Evolutionary conservation across 306 rosid genomes (phyloP).

Genomic region (Fragaria vesca): DNA sequence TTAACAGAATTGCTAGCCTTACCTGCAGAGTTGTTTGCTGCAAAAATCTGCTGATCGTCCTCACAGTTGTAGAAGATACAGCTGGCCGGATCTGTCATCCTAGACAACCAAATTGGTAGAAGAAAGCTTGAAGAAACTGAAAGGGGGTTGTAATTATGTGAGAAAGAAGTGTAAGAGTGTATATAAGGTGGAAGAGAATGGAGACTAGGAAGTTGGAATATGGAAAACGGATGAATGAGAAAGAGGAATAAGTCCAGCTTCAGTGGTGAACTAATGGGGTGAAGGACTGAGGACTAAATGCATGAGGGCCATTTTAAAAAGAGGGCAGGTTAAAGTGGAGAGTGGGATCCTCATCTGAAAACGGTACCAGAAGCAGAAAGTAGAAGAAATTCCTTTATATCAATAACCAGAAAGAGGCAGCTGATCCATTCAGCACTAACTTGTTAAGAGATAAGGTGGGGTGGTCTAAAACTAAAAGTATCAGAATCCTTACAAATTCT

Average conservation of each 20-base stretch:
- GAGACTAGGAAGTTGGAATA: background rate
- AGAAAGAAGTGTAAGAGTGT: background rate
- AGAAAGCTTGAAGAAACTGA: background rate
- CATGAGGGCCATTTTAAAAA: background rate
- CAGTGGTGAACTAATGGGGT: background rate
- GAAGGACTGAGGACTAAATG: background rate
- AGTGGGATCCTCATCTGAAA: slow-evolving; percentile 22
- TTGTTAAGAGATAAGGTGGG: slow-evolving; percentile 5
- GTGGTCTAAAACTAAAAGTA: background rate
- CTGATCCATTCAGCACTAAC: background rate
- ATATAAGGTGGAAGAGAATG: background rate
- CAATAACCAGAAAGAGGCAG: background rate
- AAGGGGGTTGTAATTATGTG: background rate
- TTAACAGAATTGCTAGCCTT: background rate
- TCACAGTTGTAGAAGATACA: background rate
- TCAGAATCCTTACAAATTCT: no score
- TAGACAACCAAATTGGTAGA: background rate
- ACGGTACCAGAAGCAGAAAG: slow-evolving; percentile 3
- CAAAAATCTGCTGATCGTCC: background rate
- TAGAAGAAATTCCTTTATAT: background rate
- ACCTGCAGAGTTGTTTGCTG: slow-evolving; percentile 1
- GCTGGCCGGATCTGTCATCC: slow-evolving; percentile 4
- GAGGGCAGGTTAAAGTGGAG: slow-evolving; percentile 1
- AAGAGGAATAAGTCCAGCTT: background rate
- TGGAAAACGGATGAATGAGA: background rate